Evolutionary conservation across 2,329 filamentous ascomycete species (phyloP).

Genomic region (Blumeriella jaapii): DNA sequence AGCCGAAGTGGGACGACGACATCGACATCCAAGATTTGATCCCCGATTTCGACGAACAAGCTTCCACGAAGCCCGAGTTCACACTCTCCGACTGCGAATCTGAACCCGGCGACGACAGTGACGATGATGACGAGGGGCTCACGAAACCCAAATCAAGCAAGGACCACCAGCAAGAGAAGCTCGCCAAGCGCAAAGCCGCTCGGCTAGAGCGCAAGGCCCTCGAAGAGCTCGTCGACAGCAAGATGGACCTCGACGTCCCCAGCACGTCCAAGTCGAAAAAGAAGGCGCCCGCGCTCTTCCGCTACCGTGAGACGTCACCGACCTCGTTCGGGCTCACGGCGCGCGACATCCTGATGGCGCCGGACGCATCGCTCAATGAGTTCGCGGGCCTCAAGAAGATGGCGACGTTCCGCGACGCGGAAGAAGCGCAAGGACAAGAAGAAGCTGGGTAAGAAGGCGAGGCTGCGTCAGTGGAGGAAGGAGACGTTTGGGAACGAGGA

Average conservation of each 20-base stretch:
- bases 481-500: conserved; percentile 47
- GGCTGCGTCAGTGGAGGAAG: conserved; percentile 73
- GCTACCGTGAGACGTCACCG: conserved; percentile 89
- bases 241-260: conserved; percentile 61
- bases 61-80: conserved; percentile 39
- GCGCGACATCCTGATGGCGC: conserved; percentile 79
- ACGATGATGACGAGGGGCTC: conserved; percentile 26
- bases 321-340: conserved; percentile 81
- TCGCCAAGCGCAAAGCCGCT: conserved; percentile 55
- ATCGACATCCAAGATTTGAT: conserved; percentile 92
- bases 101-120: conserved; percentile 33
- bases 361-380: conserved; percentile 76
- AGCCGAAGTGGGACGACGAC: conserved; percentile 90
- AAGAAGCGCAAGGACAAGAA: conserved; percentile 88
- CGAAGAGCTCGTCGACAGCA: conserved; percentile 74
- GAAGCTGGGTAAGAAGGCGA: conserved; percentile 81
- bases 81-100: conserved; percentile 43
- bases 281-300: conserved; percentile 52
- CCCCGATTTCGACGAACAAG: conserved; percentile 69
- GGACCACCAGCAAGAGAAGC: conserved; percentile 46
- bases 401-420: conserved; percentile 73
- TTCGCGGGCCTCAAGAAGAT: conserved; percentile 93
- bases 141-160: conserved; percentile 45
- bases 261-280: conserved; percentile 35
- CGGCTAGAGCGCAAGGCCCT: conserved; percentile 73